These are phyloP conservation scores for Acacia concinna DNA, from an alignment of 331 rosid genomes.

Conservation along the genomic window DNA sequence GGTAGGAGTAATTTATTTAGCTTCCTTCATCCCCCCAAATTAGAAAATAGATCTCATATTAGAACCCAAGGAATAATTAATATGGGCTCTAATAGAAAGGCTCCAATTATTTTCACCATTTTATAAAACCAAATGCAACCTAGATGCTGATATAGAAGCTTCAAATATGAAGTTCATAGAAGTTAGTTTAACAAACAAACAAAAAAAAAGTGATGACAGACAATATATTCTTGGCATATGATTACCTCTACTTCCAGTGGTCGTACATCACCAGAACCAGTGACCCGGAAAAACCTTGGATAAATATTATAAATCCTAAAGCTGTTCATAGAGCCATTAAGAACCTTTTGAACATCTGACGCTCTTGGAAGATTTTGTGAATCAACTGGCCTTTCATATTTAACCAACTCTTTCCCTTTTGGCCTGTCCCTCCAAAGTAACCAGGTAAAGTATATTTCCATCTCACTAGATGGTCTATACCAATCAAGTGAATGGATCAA, in stretches of 20 bases:
- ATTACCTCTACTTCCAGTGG: constrained; percentile 72
- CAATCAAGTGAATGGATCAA: constrained; percentile 75
- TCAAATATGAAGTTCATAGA: not conserved
- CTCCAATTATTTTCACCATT: constrained; percentile 16
- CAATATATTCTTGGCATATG: not conserved
- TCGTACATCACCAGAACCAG: constrained; percentile 90
- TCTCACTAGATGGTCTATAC: constrained; percentile 37
- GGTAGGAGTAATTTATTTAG: no score
- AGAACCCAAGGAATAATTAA: not conserved
- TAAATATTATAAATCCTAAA: constrained; percentile 68
- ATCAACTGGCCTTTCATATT: constrained; percentile 43
- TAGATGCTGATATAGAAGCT: constrained; percentile 1
- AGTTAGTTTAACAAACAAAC: not conserved
- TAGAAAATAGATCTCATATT: no score
- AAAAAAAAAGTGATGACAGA: not conserved
- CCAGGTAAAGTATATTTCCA: constrained; percentile 76
- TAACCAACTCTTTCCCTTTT: constrained; percentile 86
- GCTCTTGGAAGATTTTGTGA: constrained; percentile 59
- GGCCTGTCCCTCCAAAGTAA: constrained; percentile 82
- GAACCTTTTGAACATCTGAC: constrained; percentile 78
- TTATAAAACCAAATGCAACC: constrained; percentile 11
- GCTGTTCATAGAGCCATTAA: constrained; percentile 75
- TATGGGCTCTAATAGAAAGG: not conserved
- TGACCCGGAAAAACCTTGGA: constrained; percentile 76
- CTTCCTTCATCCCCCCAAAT: no score